These are phyloP conservation scores for Plenodomus lindquistii DNA, from an alignment of 2,329 filamentous ascomycete genomes.

Conservation along the genomic window DNA sequence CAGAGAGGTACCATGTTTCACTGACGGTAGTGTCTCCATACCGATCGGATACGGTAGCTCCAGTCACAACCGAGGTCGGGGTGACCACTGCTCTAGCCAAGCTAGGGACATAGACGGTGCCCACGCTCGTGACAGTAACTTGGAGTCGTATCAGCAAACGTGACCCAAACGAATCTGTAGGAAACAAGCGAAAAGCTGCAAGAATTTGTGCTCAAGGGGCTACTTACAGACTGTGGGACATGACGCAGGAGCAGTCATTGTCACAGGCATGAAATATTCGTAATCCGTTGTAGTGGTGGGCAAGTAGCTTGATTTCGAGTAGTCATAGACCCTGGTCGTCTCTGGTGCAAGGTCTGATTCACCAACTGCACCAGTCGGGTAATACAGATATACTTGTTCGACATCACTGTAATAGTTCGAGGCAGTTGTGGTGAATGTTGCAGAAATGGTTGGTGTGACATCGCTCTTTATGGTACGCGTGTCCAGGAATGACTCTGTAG, in stretches of 20 bases:
- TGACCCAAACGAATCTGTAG: neutral
- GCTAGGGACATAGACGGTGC: slow-evolving; percentile 25
- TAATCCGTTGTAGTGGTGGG: slow-evolving; percentile 9
- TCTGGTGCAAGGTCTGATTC: slow-evolving; percentile 28
- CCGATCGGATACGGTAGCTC: slow-evolving; percentile 6
- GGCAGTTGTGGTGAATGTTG: slow-evolving; percentile 17
- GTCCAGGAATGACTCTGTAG: slow-evolving; percentile 13
- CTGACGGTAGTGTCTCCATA: slow-evolving; percentile 10
- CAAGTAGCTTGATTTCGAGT: slow-evolving; percentile 6
- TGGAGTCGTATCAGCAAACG: slow-evolving; percentile 1
- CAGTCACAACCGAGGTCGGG: slow-evolving; percentile 22
- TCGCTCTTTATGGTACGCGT: slow-evolving; percentile 24
- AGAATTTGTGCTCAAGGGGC: neutral
- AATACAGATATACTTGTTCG: slow-evolving; percentile 23
- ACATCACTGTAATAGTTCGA: slow-evolving; percentile 11
- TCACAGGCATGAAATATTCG: slow-evolving; percentile 32
- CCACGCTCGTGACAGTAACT: slow-evolving; percentile 22
- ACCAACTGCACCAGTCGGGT: slow-evolving; percentile 22
- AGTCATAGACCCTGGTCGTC: slow-evolving; percentile 8
- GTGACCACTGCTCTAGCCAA: slow-evolving; percentile 28
- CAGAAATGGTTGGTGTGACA: slow-evolving; percentile 30
- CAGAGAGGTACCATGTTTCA: slow-evolving; percentile 32
- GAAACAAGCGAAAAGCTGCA: slow-evolving; percentile 1
- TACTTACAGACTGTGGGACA: slow-evolving; percentile 27
- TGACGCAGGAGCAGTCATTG: slow-evolving; percentile 33